Evolutionary conservation across 2,329 filamentous ascomycete genomes (phyloP).

Genomic region (Hortaea werneckii): DNA sequence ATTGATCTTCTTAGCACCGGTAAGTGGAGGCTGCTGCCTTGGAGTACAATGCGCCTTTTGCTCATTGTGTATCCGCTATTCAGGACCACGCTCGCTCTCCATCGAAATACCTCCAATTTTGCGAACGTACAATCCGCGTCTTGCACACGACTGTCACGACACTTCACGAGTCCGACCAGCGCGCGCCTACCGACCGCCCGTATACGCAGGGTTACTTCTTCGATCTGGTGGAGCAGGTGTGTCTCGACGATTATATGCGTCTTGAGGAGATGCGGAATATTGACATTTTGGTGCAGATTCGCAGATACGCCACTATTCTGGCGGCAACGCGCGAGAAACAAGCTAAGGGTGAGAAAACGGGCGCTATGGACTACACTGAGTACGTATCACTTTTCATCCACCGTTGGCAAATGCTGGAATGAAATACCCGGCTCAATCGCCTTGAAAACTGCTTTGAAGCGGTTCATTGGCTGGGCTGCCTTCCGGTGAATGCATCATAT

Average conservation of each 20-base stretch:
- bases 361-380: conserved; percentile 43
- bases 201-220: conserved; percentile 97
- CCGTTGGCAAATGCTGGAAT: too few species aligned
- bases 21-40: conserved; percentile 55
- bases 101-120: conserved; percentile 75
- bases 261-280: conserved; percentile 7
- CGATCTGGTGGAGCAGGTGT: conserved; percentile 76
- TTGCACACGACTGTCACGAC: conserved; percentile 82
- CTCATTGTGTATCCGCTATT: conserved; percentile 49
- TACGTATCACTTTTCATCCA: conserved; percentile 16
- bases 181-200: conserved; percentile 71
- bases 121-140: conserved; percentile 79
- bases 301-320: conserved; percentile 77
- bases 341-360: conserved; percentile 43
- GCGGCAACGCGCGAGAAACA: conserved; percentile 61
- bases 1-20: conserved; percentile 79
- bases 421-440: too few species aligned
- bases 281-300: conserved; percentile 43
- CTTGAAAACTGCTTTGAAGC: conserved; percentile 1
- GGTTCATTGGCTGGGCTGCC: background rate
- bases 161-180: conserved; percentile 77
- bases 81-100: conserved; percentile 65
- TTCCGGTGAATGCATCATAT: background rate
- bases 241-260: conserved; percentile 11
- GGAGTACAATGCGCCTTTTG: conserved; percentile 50